These are phyloP conservation scores for Trichoderma harzianum DNA, from an alignment of 2,329 filamentous ascomycete genomes.

Conservation along the genomic window DNA sequence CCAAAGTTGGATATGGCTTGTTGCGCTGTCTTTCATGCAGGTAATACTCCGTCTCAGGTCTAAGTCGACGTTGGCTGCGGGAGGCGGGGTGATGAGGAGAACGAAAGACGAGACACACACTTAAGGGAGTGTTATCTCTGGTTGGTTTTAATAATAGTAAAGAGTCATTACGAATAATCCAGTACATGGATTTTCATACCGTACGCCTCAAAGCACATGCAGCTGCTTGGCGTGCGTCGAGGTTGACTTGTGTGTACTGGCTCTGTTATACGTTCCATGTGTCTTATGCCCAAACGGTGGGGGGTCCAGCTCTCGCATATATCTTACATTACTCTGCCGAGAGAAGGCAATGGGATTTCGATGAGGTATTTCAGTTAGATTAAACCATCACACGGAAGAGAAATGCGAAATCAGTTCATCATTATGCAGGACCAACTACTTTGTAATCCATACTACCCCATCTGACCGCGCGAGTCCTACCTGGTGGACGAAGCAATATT, in stretches of 20 bases:
- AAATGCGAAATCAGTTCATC: constrained; percentile 4
- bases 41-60: constrained; percentile 1
- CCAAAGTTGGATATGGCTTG: neutral
- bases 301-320: neutral
- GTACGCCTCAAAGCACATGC: neutral
- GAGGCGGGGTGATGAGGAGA: neutral
- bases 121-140: neutral
- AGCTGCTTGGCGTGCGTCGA: neutral
- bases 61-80: neutral
- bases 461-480: neutral
- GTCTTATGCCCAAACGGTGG: neutral
- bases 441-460: neutral
- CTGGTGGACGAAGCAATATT: neutral
- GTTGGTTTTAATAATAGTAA: neutral
- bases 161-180: neutral
- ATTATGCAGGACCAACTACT: neutral
- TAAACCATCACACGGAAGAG: neutral
- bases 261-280: neutral
- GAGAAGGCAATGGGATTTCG: neutral
- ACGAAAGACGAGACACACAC: neutral
- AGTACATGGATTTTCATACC: neutral
- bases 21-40: neutral
- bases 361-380: constrained; percentile 13
- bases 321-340: neutral
- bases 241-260: neutral